Percentiles rank a stretch among this genome's conserved stretches.
Conservation (phyloP, 2,329 filamentous ascomycete genomes). For the Alternaria gansuensis region DNA sequence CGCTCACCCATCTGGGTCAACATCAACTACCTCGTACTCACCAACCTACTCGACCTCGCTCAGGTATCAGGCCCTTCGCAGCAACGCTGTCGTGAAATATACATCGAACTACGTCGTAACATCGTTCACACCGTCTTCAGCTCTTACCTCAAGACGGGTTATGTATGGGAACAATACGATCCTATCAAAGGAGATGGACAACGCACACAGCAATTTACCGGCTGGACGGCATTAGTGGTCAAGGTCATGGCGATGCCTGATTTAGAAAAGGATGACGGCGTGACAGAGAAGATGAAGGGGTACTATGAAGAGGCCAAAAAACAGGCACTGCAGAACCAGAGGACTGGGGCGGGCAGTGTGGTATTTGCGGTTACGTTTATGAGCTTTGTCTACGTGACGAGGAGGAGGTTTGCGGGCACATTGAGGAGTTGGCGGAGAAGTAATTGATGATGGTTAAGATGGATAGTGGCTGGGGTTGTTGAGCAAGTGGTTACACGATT, state of each 20-base stretch:
- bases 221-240: conserved; percentile 97
- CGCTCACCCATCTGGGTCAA: conserved; percentile 93
- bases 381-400: conserved; percentile 35
- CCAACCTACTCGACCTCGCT: conserved; percentile 66
- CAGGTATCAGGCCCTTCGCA: conserved; percentile 67
- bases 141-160: conserved; percentile 88
- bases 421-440: conserved; percentile 33
- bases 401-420: conserved; percentile 40
- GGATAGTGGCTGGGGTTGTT: neutral
- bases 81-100: conserved; percentile 73
- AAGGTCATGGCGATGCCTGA: conserved; percentile 96
- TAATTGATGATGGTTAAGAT: neutral
- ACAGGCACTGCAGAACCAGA: conserved; percentile 28
- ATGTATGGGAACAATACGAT: conserved; percentile 98
- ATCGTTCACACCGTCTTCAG: conserved; percentile 86
- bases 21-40: conserved; percentile 89
- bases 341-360: conserved; percentile 28
- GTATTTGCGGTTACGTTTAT: conserved; percentile 25
- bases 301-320: conserved; percentile 37
- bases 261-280: conserved; percentile 48
- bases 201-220: conserved; percentile 95
- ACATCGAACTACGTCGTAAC: conserved; percentile 78
- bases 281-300: conserved; percentile 31
- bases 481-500: neutral
- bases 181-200: conserved; percentile 92